These are phyloP conservation scores for Claviceps digitariae DNA, from an alignment of 2,329 filamentous ascomycete genomes.

Conservation along the genomic window DNA sequence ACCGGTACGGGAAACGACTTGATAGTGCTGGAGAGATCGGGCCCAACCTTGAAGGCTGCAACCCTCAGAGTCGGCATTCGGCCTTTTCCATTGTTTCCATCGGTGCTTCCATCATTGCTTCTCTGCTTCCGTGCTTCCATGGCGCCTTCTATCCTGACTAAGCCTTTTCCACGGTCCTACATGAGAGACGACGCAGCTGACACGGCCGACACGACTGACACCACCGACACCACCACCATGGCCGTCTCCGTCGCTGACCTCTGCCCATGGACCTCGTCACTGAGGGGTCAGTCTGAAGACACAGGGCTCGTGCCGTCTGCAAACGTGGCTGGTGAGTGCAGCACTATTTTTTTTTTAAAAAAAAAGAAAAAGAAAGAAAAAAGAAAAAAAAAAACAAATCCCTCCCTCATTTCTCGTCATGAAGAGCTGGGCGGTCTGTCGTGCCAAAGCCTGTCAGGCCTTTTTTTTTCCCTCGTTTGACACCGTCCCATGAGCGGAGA, in stretches of 20 bases:
- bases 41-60: not conserved
- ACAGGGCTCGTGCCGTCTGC: slow-evolving; percentile 1
- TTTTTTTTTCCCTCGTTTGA: not conserved
- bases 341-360: not conserved
- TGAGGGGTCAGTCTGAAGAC: not conserved
- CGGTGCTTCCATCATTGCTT: not conserved
- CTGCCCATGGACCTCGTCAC: not conserved
- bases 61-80: not conserved
- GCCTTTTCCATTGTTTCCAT: not conserved
- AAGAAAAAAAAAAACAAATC: not conserved
- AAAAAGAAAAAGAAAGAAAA: too few relatives aligned
- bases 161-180: not conserved
- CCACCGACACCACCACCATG: slow-evolving; percentile 2
- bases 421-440: not conserved
- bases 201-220: not conserved
- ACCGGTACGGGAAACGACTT: not conserved
- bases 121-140: slow-evolving; percentile 1
- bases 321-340: not conserved
- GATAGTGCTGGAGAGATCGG: not conserved
- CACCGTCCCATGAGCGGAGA: not conserved
- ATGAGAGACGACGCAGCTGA: not conserved
- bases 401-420: not conserved
- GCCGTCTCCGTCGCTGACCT: slow-evolving; percentile 2
- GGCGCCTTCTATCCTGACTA: slow-evolving; percentile 3
- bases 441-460: not conserved